phyloP scores from a whole-genome alignment of 805 yeast species.

The Barnettozyma siamensis region DNA sequence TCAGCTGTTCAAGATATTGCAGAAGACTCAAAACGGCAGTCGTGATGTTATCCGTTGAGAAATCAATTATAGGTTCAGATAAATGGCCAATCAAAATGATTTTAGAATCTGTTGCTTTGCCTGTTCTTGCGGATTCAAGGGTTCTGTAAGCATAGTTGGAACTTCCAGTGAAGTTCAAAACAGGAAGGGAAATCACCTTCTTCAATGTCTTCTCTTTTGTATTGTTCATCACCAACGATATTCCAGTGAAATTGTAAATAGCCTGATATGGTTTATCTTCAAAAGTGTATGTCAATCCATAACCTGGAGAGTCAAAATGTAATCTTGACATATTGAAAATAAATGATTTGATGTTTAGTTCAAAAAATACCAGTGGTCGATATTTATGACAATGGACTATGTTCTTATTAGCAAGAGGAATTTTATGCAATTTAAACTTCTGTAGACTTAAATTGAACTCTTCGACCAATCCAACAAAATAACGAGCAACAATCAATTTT shows the following conservation, averaged over 20 bases:
- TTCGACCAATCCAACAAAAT: constrained; percentile 15
- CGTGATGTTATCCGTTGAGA: constrained; percentile 35
- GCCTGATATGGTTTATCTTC: constrained; percentile 39
- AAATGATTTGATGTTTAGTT: constrained; percentile 17
- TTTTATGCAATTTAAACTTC: constrained; percentile 14
- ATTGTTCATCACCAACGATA: constrained; percentile 28
- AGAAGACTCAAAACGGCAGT: constrained; percentile 25
- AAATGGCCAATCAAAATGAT: constrained; percentile 33
- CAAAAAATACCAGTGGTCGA: constrained; percentile 19
- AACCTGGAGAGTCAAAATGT: constrained; percentile 38
- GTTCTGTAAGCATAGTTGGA: constrained; percentile 35
- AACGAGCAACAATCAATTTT: constrained; percentile 9
- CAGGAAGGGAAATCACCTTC: constrained; percentile 17
- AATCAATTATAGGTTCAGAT: constrained; percentile 40
- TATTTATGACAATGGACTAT: constrained; percentile 19
- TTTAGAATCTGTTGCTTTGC: constrained; percentile 27
- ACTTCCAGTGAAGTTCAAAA: constrained; percentile 30
- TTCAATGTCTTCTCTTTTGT: constrained; percentile 13
- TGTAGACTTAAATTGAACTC: constrained; percentile 15
- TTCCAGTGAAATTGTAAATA: constrained; percentile 33
- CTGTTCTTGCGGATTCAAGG: constrained; percentile 21
- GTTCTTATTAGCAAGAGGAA: constrained; percentile 18
- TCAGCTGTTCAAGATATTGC: constrained; percentile 15
- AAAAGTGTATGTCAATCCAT: constrained; percentile 35
- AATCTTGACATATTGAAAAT: constrained; percentile 25